phyloP scores from a whole-genome alignment of 2,329 filamentous ascomycete genomes.

The Tetracladium maxilliforme region DNA sequence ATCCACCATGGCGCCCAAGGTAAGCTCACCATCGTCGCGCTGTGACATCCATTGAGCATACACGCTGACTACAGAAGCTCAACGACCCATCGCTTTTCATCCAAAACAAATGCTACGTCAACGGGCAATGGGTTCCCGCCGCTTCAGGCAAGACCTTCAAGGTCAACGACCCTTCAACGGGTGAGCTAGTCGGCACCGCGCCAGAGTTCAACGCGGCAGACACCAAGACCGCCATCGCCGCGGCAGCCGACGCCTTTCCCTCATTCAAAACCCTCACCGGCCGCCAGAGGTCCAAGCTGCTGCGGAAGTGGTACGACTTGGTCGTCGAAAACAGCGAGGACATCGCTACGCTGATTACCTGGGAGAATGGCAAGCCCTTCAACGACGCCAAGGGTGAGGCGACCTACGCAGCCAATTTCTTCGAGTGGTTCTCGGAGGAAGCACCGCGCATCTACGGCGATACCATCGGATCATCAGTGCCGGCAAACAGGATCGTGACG shows the following conservation, averaged over 20 bases:
- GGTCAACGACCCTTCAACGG: constrained; percentile 74
- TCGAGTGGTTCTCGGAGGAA: constrained; percentile 74
- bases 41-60: too few species aligned
- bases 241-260: constrained; percentile 64
- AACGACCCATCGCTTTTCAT: constrained; percentile 75
- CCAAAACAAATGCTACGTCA: constrained; percentile 66
- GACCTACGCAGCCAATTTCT: constrained; percentile 58
- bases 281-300: constrained; percentile 57
- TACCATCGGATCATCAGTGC: constrained; percentile 53
- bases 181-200: constrained; percentile 64
- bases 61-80: constrained; percentile 31
- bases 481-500: constrained; percentile 63
- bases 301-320: constrained; percentile 71
- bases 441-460: constrained; percentile 62
- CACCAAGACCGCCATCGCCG: constrained; percentile 66
- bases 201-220: constrained; percentile 75
- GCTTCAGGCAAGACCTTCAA: constrained; percentile 85
- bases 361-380: constrained; percentile 79
- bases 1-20: too few species aligned
- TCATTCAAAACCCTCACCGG: constrained; percentile 58
- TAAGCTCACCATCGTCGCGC: too few species aligned
- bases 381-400: constrained; percentile 62
- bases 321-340: constrained; percentile 69
- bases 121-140: constrained; percentile 82
- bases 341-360: constrained; percentile 69